Percentiles rank a stretch among this genome's conserved stretches.
Evolutionary conservation across 2,329 filamentous ascomycete species (phyloP).

Genomic region (Cladosporium sp.): DNA sequence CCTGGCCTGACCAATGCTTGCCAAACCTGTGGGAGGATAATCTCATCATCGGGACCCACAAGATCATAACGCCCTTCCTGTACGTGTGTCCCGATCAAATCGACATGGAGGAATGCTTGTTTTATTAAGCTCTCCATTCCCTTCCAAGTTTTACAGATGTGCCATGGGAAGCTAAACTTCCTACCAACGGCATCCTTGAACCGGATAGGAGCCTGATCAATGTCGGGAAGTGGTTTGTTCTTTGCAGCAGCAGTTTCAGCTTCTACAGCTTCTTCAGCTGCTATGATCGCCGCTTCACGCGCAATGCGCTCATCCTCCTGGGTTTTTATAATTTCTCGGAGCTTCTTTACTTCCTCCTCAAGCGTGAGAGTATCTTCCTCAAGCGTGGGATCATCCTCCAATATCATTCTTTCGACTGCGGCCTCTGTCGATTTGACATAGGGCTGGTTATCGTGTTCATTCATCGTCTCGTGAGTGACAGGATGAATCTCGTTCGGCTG

Average conservation of each 20-base stretch:
- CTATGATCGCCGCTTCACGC: conserved; percentile 25
- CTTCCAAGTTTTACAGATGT: conserved; percentile 69
- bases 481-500: too few species aligned
- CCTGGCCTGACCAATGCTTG: conserved; percentile 50
- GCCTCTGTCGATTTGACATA: neutral
- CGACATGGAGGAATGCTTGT: conserved; percentile 51
- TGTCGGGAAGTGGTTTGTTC: conserved; percentile 50
- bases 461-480: conserved; percentile 17
- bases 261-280: conserved; percentile 45
- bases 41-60: conserved; percentile 48
- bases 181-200: conserved; percentile 93
- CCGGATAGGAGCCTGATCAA: conserved; percentile 71
- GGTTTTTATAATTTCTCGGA: conserved; percentile 43
- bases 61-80: conserved; percentile 50
- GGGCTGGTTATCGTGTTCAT: conserved; percentile 21
- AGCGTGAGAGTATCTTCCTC: conserved; percentile 22
- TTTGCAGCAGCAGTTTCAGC: conserved; percentile 48
- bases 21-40: conserved; percentile 52
- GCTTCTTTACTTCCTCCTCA: conserved; percentile 32
- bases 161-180: conserved; percentile 89
- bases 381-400: neutral
- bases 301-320: conserved; percentile 43
- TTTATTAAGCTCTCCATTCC: conserved; percentile 52
- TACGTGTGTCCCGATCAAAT: conserved; percentile 47
- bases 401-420: neutral